Conservation (phyloP, 148 eudicot species). For the Rhododendron griersonianum region DNA sequence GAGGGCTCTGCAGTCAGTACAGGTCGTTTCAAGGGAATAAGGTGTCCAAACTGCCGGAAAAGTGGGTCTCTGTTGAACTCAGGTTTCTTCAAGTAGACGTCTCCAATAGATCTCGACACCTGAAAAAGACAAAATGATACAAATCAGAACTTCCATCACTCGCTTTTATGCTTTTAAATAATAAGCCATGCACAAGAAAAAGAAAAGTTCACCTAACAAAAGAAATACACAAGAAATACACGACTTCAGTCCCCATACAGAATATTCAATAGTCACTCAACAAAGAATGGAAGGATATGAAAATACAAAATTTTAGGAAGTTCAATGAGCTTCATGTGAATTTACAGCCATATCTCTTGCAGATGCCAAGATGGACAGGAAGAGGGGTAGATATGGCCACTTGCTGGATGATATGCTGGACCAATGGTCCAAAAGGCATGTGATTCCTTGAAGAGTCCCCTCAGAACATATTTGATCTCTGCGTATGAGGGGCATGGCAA, state of each 20-base stretch:
- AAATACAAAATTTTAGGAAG: conserved; percentile 4
- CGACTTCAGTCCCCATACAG: conserved; percentile 43
- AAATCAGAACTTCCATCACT: conserved; percentile 7
- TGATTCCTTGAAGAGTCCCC: conserved; percentile 35
- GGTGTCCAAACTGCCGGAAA: conserved; percentile 32
- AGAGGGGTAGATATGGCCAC: not conserved
- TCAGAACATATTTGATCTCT: conserved; percentile 11
- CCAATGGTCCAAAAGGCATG: conserved; percentile 25
- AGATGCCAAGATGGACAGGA: conserved; percentile 7
- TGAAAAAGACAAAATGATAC: conserved; percentile 4
- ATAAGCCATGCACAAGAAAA: conserved; percentile 20
- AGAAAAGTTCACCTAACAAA: not conserved
- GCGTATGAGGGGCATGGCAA: not conserved
- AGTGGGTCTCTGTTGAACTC: conserved; percentile 47
- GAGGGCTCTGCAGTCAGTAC: conserved; percentile 49
- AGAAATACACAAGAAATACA: conserved; percentile 18
- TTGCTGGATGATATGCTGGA: conserved; percentile 23
- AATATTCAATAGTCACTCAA: not conserved
- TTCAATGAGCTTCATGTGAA: conserved; percentile 10
- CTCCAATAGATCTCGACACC: conserved; percentile 68
- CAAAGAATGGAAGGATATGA: not conserved
- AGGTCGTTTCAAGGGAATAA: conserved; percentile 40
- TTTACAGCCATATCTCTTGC: conserved; percentile 7
- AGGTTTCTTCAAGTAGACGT: conserved; percentile 51
- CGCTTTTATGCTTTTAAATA: conserved; percentile 2